Evolutionary conservation across 177 flowering plant species (phyloP).

Genomic region (Vitis hybrid): DNA sequence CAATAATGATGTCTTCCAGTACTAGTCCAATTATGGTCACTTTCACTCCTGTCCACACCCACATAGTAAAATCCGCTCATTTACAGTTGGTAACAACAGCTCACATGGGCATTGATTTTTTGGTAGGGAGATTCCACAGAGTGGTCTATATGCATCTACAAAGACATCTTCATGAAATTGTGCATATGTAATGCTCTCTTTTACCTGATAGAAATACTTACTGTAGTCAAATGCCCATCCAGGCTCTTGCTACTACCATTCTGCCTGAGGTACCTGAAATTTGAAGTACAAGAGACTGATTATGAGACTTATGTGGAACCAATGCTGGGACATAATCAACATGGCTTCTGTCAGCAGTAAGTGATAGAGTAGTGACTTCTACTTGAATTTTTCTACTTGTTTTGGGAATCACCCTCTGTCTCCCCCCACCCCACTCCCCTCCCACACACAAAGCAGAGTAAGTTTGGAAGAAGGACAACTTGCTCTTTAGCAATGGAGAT

Average conservation of each 20-base stretch:
- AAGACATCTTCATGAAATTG: slow-evolving; percentile 3
- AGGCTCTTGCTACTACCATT: background rate
- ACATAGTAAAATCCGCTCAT: slow-evolving; percentile 20
- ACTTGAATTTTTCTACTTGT: slow-evolving; percentile 12
- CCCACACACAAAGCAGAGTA: background rate
- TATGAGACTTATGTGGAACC: background rate
- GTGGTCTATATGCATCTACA: background rate
- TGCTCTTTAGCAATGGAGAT: slow-evolving; percentile 13
- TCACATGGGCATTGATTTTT: slow-evolving; percentile 23
- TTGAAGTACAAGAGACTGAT: slow-evolving; percentile 13
- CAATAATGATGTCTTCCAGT: slow-evolving; percentile 46
- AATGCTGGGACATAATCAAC: slow-evolving; percentile 12
- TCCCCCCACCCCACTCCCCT: background rate
- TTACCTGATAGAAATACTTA: slow-evolving; percentile 2
- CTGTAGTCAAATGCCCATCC: too few relatives aligned
- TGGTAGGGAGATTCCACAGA: slow-evolving; percentile 12
- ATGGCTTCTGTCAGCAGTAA: slow-evolving; percentile 6
- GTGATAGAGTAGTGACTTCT: slow-evolving; percentile 5
- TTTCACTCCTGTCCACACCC: slow-evolving; percentile 31
- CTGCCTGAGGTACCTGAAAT: slow-evolving; percentile 1
- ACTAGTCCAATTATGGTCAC: slow-evolving; percentile 20
- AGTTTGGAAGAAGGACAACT: slow-evolving; percentile 4
- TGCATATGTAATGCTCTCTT: background rate
- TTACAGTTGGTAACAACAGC: slow-evolving; percentile 36
- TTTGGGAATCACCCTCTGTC: background rate